Base-by-base conservation (phyloP, 1,284 basidiomycete genomes). In the Vanrija sp. region DNA sequence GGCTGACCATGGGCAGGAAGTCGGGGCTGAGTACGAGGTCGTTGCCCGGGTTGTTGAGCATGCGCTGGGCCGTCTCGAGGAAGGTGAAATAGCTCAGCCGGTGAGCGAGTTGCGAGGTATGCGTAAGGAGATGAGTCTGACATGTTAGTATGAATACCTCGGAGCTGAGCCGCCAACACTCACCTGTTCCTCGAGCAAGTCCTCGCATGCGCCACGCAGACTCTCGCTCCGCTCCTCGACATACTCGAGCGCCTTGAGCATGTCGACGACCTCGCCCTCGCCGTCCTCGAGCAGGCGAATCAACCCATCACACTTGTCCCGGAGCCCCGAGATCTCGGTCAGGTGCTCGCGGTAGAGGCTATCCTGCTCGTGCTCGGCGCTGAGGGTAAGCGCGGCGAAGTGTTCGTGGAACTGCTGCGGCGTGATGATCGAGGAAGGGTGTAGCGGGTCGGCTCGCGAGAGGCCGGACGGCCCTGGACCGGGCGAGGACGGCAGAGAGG, bases 391-490 rank as follows among this genome's bases (percentile, higher is more conserved):
- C 40, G 87, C 80, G 0, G 88, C 82, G 72, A 92, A 93, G 86
- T 91, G 95, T 77, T 96, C 93, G 68, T 93, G 91, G 75, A 96
- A 95, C 65, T 94, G 89, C 66, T 96, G 90, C 0, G 91, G 86
- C 0, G 90, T 93, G 59, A 86, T 83, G 44, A 97, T 85, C 76
- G 69, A 85, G 81, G 26, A n/a, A 0, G 65, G 69, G 54, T 67
- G 75, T 39, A 72, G 67, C 15, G 69, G 66, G 49, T 74, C 78
- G 49, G 59, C 49, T 50, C 25, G 55, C 49, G 55, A 73, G 72
- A 39, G 75, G 70, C 59, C 67, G 25, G 67, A 45, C 18, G 19
- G 42, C 25, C 40, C 46, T 10, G 52, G 55, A 1, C 19, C 50
- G 2, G 60, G 55, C 1, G 58, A 54, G 4, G 46, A 54, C 29